Evolutionary conservation across 345 rosid species (phyloP).

Genomic region (Eutrema japonicum): DNA sequence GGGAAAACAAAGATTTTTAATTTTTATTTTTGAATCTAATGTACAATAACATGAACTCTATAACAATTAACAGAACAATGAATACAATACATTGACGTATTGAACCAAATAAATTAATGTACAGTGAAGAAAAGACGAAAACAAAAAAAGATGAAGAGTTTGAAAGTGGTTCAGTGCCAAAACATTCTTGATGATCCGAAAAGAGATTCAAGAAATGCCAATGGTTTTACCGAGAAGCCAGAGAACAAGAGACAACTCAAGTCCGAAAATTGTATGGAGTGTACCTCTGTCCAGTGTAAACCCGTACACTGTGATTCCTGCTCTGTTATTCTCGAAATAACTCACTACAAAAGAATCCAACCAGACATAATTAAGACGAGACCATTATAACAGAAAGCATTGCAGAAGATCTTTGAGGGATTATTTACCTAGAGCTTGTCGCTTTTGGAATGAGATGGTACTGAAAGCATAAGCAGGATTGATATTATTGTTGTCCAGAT

Average conservation of each 20-base stretch:
- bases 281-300: conserved; percentile 82
- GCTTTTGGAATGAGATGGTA: conserved; percentile 86
- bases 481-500: conserved; percentile 64
- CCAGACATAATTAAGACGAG: conserved; percentile 5
- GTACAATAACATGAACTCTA: conserved; percentile 25
- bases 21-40: conserved; percentile 12
- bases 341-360: conserved; percentile 55
- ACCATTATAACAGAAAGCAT: neutral
- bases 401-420: neutral
- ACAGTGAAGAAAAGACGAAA: neutral
- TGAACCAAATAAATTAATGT: neutral
- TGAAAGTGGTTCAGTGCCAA: conserved; percentile 8
- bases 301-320: conserved; percentile 89
- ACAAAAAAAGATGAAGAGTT: neutral
- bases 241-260: conserved; percentile 85
- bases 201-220: conserved; percentile 56
- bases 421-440: conserved; percentile 87
- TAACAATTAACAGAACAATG: neutral
- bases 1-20: neutral
- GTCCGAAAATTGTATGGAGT: conserved; percentile 80
- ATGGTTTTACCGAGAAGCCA: conserved; percentile 96
- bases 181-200: conserved; percentile 7
- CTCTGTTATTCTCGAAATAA: conserved; percentile 88
- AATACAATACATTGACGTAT: neutral
- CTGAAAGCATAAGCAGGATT: conserved; percentile 71